Percentiles rank a stretch among this genome's conserved stretches.
phyloP scores from a whole-genome alignment of 2,329 filamentous ascomycete species.

The Neodidymelliopsis sp. region DNA sequence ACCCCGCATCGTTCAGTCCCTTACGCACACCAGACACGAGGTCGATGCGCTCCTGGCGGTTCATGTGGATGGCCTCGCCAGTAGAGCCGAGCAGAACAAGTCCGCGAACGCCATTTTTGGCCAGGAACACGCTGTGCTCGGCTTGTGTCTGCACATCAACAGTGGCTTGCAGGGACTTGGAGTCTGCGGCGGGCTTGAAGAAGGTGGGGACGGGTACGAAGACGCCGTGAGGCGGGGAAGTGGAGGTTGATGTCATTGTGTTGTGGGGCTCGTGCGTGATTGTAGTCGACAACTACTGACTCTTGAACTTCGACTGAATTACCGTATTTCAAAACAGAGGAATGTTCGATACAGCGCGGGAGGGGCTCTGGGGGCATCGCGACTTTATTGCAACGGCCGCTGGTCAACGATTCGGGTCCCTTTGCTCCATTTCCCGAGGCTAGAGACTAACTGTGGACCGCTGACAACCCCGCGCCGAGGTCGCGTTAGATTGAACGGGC shows the following conservation, averaged over 20 bases:
- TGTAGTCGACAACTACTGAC: not conserved
- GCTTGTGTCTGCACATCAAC: slow-evolving; percentile 67
- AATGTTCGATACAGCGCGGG: not conserved
- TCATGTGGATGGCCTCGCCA: slow-evolving; percentile 69
- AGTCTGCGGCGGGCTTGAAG: slow-evolving; percentile 61
- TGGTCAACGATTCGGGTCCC: slow-evolving; percentile 28
- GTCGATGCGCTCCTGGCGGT: slow-evolving; percentile 62
- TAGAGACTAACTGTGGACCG: slow-evolving; percentile 31
- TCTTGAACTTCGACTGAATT: not conserved
- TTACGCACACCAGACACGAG: slow-evolving; percentile 64
- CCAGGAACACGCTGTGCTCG: slow-evolving; percentile 66
- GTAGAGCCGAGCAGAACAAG: slow-evolving; percentile 70
- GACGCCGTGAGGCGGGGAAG: slow-evolving; percentile 42
- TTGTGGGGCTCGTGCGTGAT: slow-evolving; percentile 7
- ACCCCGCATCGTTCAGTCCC: slow-evolving; percentile 64
- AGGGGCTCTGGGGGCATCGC: slow-evolving; percentile 12
- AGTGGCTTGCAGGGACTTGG: slow-evolving; percentile 56
- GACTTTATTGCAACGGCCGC: slow-evolving; percentile 20
- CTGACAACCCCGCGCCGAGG: slow-evolving; percentile 35
- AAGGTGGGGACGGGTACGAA: slow-evolving; percentile 66
- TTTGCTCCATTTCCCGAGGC: slow-evolving; percentile 38
- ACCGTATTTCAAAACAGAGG: not conserved
- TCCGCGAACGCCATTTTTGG: slow-evolving; percentile 65
- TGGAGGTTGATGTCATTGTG: slow-evolving; percentile 13
- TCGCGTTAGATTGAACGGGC: slow-evolving; percentile 4